Base-by-base conservation (phyloP, 73 alveolate genomes). In the Paramecium caudatum region DNA sequence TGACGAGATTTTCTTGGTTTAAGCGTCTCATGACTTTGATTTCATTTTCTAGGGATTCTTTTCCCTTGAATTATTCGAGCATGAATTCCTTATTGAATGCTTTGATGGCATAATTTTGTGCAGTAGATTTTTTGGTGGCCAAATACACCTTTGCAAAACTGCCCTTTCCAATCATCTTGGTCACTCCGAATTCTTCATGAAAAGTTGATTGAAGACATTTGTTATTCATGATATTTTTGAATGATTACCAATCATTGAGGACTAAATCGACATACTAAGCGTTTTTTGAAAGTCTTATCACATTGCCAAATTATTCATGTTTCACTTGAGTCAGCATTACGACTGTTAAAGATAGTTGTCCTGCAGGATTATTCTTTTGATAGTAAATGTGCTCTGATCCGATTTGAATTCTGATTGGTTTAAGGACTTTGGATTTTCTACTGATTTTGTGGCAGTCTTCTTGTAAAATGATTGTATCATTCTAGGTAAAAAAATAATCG, bases 131-230 rank as follows among this genome's bases (percentile, higher is more conserved):
- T 45, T 86, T 86, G 1, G 93, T 63, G 17, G 93, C 93, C 16
- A 86, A 78, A 63, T 86, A 86, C 3, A 86, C 93, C 12, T 86
- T 86, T 10, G 93, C 93, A 46, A 86, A 86, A 32, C 82, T 41
- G 10, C 93, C 93, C 17, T 86, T 86, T 21, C 93, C 93, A 21
- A 86, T 86, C 93, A 86, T 86, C 45, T 86, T 86, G 8, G 93
- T 86, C 7, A 86, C 93, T 15, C 63, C 84, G 32, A 86, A 86
- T 25, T 86, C 93, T 37, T 86, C 93, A 62, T 86, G 93, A 19
- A 86, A 86, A 0, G 93, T 63, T 23, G 93, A 41, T 63, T 62
- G 43, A 10, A 86, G 15, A 9, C 78, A 47, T 63, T 47, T 86
- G 15, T 25, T 23, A 30, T 63, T 19, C 36, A 86, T 21, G 30